Evolutionary conservation across 768 basidiomycete genomes (phyloP), one percentile per base, ranked within the genome.

Genomic region (Tylopilus subfusipes): DNA sequence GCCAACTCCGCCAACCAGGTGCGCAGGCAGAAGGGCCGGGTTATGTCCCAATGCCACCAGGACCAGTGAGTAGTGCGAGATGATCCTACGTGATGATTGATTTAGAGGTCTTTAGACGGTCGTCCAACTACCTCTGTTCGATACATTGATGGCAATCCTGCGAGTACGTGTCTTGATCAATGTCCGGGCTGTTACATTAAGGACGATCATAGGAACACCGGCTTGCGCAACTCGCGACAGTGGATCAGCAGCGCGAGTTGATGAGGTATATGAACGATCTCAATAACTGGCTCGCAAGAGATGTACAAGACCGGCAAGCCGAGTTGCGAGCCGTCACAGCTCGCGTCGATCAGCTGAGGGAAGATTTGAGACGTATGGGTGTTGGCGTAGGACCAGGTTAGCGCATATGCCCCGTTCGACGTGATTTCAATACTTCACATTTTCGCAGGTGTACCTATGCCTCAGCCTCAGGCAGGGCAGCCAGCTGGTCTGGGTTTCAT

Each of bases 281-380:
- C 30, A 93, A 93, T 58, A 79, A 82, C 31, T 93, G 91, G 91
- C 73, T 93, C 16, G 84, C 79, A 52, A 79, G 84, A 31, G 91
- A 93, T 66, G 88, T 90, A 0, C 77, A 79, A 43, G 88, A 91
- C 68, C 84, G 91, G 22, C 90, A 90, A 57, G 76, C 80, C 4
- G 90, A 92, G 64, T 71, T 93, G 36, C 78, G 78, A 18, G 82
- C 80, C 10, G 81, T 93, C 9, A 74, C 81, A 40, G 82, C 81
- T 18, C 80, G 87, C 12, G 74, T 93, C 7, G 77, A 81, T 58
- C 71, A 73, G 46, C 64, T 83, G 6, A 66, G 73, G 29, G 71
- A 74, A 4, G 78, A 75, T 36, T 50, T 79, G 40, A 75, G 78
- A 30, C 75, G 79, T 42, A 56, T 85, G 10, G 69, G 77, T 47